Percentiles rank a stretch among this genome's conserved stretches.
phyloP scores from a whole-genome alignment of 1,284 basidiomycete species.

The Tilletiopsis washingtonensis region DNA sequence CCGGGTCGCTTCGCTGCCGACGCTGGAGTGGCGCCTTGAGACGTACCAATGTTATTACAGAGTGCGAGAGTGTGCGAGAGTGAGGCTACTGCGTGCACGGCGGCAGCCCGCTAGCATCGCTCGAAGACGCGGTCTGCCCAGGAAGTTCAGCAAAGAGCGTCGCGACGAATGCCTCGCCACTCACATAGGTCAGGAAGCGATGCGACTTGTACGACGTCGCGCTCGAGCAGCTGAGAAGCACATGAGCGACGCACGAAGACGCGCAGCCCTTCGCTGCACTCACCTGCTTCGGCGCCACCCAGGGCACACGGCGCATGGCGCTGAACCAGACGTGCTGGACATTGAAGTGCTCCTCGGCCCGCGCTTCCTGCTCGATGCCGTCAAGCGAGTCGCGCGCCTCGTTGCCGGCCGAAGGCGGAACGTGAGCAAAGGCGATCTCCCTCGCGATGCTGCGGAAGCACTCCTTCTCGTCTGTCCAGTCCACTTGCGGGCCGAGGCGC shows the following conservation, averaged over 20 bases:
- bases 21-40: too few species aligned
- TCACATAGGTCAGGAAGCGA: not conserved
- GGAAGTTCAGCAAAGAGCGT: not conserved
- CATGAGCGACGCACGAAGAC: not conserved
- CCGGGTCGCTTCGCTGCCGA: too few species aligned
- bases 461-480: slow-evolving; percentile 74
- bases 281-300: slow-evolving; percentile 13
- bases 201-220: not conserved
- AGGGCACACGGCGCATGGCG: slow-evolving; percentile 3
- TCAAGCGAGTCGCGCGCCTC: not conserved
- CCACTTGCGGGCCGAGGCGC: slow-evolving; percentile 56
- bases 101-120: not conserved
- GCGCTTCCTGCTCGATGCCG: not conserved
- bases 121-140: not conserved
- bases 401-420: slow-evolving; percentile 48
- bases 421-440: slow-evolving; percentile 58
- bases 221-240: not conserved
- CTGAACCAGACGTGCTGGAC: slow-evolving; percentile 33
- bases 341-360: slow-evolving; percentile 7
- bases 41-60: too few species aligned
- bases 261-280: not conserved
- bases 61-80: too few species aligned
- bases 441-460: slow-evolving; percentile 80
- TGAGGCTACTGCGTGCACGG: not conserved
- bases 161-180: not conserved